Evolutionary conservation across 345 rosid genomes (phyloP).

Genomic region (Sisymbrium irio): DNA sequence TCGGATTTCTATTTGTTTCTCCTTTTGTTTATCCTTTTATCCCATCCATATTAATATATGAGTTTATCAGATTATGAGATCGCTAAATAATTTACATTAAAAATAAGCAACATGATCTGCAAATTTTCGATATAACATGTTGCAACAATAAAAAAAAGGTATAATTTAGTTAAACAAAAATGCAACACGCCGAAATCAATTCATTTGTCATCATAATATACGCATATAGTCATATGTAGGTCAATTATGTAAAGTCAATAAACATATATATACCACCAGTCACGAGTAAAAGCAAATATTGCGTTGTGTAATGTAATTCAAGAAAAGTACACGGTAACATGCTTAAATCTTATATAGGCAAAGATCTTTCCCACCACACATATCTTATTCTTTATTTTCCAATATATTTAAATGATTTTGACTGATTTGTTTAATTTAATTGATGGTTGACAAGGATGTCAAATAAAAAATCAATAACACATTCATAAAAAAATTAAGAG

Average conservation of each 20-base stretch:
- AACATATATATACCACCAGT: not conserved
- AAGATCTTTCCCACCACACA: too few relatives aligned
- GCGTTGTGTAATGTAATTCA: too few relatives aligned
- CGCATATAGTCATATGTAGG: too few relatives aligned
- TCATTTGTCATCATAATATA: not conserved
- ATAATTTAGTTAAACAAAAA: not conserved
- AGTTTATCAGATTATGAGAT: not conserved
- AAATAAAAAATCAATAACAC: too few relatives aligned
- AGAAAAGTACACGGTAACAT: not conserved
- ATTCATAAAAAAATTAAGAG: too few relatives aligned
- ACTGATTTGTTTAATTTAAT: too few relatives aligned
- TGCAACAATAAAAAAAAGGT: not conserved
- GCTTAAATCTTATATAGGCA: too few relatives aligned
- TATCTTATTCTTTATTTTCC: too few relatives aligned
- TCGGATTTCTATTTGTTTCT: not conserved
- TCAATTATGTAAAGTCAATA: too few relatives aligned
- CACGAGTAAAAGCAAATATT: too few relatives aligned
- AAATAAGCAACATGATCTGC: not conserved
- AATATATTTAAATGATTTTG: too few relatives aligned
- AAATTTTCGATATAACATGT: not conserved
- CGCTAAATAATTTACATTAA: not conserved
- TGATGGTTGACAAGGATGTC: too few relatives aligned
- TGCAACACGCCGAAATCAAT: not conserved
- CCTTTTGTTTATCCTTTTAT: not conserved
- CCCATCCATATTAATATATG: conserved; percentile 7